These are phyloP conservation scores for Anthostomella pinea DNA, from an alignment of 2,329 filamentous ascomycete genomes.

Conservation along the genomic window DNA sequence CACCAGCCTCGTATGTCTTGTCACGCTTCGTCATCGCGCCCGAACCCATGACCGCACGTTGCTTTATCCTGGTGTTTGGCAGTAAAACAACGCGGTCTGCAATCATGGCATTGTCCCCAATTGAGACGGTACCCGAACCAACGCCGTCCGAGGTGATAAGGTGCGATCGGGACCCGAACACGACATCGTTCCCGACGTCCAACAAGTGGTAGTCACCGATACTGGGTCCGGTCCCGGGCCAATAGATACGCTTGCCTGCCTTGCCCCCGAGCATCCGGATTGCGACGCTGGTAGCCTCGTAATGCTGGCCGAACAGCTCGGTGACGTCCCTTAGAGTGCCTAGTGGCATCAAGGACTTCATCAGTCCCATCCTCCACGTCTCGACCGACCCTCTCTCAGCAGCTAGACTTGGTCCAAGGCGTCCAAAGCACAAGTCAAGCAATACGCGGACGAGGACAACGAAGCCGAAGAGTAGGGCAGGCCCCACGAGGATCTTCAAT, in stretches of 20 bases:
- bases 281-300: conserved; percentile 51
- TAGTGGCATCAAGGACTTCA: conserved; percentile 43
- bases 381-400: conserved; percentile 34
- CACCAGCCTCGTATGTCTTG: conserved; percentile 41
- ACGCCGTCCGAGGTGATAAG: conserved; percentile 51
- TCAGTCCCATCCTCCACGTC: conserved; percentile 43
- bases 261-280: conserved; percentile 50
- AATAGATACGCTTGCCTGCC: conserved; percentile 53
- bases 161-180: conserved; percentile 55
- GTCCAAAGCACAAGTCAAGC: conserved; percentile 40
- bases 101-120: conserved; percentile 52
- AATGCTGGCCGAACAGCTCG: conserved; percentile 51
- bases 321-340: conserved; percentile 46
- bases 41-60: conserved; percentile 50
- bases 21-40: conserved; percentile 49
- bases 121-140: conserved; percentile 45
- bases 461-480: conserved; percentile 43
- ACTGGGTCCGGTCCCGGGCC: conserved; percentile 54
- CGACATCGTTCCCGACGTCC: conserved; percentile 56
- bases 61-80: conserved; percentile 49
- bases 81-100: conserved; percentile 53
- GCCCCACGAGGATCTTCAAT: conserved; percentile 38
- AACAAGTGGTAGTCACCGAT: conserved; percentile 54
- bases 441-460: conserved; percentile 39
- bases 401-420: conserved; percentile 32